These are phyloP conservation scores for apple (Malus domestica) DNA, from an alignment of 306 rosid genomes.

Conservation along the genomic window ASM211411v1 NC_041790.1:3538501-3539000, in stretches of 20 bases:
- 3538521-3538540: too few species aligned
- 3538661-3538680: too few species aligned
- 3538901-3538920: slow-evolving; percentile 1
- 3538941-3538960: background rate
- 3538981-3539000: slow-evolving; percentile 35
- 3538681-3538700: too few species aligned
- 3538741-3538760: background rate
- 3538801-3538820: background rate
- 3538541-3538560: too few species aligned
- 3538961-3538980: slow-evolving; percentile 45
- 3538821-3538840: background rate
- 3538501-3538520: too few species aligned
- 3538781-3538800: background rate
- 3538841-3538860: background rate
- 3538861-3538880: background rate
- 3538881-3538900: background rate
- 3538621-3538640: too few species aligned
- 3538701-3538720: too few species aligned
- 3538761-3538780: background rate
- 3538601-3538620: too few species aligned
- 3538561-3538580: too few species aligned
- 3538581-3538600: too few species aligned
- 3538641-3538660: background rate
- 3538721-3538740: too few species aligned
- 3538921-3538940: background rate